Evolutionary conservation across 768 basidiomycete species (phyloP).

Genomic region (Paxillus involutus): DNA sequence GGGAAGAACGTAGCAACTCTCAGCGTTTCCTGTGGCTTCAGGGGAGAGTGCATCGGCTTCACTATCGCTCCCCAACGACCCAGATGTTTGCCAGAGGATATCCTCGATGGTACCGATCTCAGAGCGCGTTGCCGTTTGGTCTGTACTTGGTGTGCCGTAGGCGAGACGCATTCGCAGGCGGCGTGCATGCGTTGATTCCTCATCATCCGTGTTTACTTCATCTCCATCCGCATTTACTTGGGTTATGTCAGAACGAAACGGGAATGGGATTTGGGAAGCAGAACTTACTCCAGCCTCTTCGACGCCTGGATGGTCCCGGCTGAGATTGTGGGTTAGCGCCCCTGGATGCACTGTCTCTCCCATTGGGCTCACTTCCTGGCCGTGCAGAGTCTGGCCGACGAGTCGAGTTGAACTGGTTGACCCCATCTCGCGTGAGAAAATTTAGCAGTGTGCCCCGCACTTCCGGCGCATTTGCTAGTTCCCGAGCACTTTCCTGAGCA

Average conservation of each 20-base stretch:
- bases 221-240: slow-evolving; percentile 54
- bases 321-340: slow-evolving; percentile 12
- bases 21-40: slow-evolving; percentile 12
- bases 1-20: slow-evolving; percentile 13
- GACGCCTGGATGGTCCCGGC: slow-evolving; percentile 23
- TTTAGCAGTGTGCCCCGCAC: slow-evolving; percentile 22
- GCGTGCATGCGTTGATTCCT: slow-evolving; percentile 56
- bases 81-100: slow-evolving; percentile 23
- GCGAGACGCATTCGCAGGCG: slow-evolving; percentile 42
- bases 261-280: neutral
- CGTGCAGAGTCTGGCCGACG: slow-evolving; percentile 10
- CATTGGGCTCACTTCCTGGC: slow-evolving; percentile 2
- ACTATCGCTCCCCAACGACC: slow-evolving; percentile 17
- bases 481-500: slow-evolving; percentile 17
- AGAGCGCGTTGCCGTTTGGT: slow-evolving; percentile 30
- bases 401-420: slow-evolving; percentile 10
- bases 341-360: slow-evolving; percentile 8
- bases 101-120: slow-evolving; percentile 28
- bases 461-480: slow-evolving; percentile 21
- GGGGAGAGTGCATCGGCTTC: slow-evolving; percentile 18
- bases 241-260: slow-evolving; percentile 25
- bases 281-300: slow-evolving; percentile 34
- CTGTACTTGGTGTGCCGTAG: slow-evolving; percentile 14
- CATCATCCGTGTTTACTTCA: slow-evolving; percentile 61
- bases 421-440: slow-evolving; percentile 25